Base-by-base conservation (phyloP, 352 stramenopile genomes). In the Thalassiosira mediterranea region DNA sequence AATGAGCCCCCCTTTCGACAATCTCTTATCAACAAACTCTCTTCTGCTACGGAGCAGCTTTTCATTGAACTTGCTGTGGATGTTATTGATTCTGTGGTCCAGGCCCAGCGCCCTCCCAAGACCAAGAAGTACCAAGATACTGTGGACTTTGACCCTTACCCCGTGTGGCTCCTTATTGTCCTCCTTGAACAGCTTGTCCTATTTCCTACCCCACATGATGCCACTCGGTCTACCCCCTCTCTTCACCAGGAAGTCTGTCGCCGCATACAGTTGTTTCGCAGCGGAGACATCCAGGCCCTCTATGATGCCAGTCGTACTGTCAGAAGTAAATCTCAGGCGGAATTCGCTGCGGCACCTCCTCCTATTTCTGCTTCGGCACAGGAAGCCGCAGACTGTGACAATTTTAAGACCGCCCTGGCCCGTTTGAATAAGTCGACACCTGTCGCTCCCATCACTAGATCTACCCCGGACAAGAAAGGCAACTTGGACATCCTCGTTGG, bases 361-460 rank as follows among this genome's bases (percentile, higher is more conserved):
- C 38, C 3, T 10, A 26, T 59, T 26, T 26, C 15, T 7, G 37
- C 13, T 40, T 28, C 1, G 34, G 59, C 59, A 3, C 42, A 57
- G 23, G 4, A 19, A 1, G 59, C 59, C 8, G 59, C 59, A 23
- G 42, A 68, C 13, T 17, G 3, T 19, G 40, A 68, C 40, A 59
- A 68, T 26, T 68, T 31, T 28, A 2, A 40, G 4, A 58, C 59
- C 5, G 59, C 59, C 38, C n/a, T 25, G 15, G 26, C 59, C 8
- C 21, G 59, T 25, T 2, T 59, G 3, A 25, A 28, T 2, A 42
- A 31, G 10, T 2, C 37, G 8, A 48, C 46, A 11, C 59, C 59
- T 2, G 23, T 58, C 21, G 59, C 59, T 3, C 5, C 21, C n/a
- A 52, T 57, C 40, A 58, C 37, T 25, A 1, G 3, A n/a, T n/a